Evolutionary conservation across 2,329 filamentous ascomycete species (phyloP).

Genomic region (Apiospora pterosperma): DNA sequence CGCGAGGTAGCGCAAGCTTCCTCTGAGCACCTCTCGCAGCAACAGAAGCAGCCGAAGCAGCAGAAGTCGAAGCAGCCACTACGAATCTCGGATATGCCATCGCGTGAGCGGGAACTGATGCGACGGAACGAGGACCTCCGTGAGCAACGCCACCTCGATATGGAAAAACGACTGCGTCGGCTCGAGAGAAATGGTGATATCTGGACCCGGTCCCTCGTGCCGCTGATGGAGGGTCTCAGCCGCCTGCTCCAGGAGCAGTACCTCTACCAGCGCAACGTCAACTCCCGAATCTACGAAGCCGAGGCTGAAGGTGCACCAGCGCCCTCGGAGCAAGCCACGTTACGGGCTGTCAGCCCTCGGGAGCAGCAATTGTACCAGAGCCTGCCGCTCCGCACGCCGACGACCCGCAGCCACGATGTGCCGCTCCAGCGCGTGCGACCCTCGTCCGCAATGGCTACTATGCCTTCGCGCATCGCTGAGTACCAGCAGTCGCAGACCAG

Average conservation of each 20-base stretch:
- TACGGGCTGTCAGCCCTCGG: not conserved
- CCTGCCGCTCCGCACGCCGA: not conserved
- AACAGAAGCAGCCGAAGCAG: conserved; percentile 15
- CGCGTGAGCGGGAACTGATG: conserved; percentile 26
- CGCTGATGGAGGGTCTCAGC: conserved; percentile 43
- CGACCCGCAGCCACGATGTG: not conserved
- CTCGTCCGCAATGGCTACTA: not conserved
- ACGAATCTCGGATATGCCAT: not conserved
- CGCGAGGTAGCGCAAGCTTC: not conserved
- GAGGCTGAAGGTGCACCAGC: not conserved
- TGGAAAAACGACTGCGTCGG: conserved; percentile 42
- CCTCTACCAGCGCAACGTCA: conserved; percentile 12
- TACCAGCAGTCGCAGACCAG: not conserved
- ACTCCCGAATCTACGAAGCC: not conserved
- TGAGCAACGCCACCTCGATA: conserved; percentile 41
- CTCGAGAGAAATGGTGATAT: conserved; percentile 46
- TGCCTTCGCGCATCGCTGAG: not conserved
- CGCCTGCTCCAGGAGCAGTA: conserved; percentile 24
- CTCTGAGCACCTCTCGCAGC: conserved; percentile 21
- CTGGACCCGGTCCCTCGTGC: conserved; percentile 40
- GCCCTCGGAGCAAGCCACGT: not conserved
- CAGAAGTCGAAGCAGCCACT: conserved; percentile 18
- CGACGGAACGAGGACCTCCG: conserved; percentile 37
- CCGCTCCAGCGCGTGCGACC: not conserved
- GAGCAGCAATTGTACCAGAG: not conserved